phyloP scores from a whole-genome alignment of 495 filamentous ascomycete genomes.

The Daldinia caldariorum region DNA sequence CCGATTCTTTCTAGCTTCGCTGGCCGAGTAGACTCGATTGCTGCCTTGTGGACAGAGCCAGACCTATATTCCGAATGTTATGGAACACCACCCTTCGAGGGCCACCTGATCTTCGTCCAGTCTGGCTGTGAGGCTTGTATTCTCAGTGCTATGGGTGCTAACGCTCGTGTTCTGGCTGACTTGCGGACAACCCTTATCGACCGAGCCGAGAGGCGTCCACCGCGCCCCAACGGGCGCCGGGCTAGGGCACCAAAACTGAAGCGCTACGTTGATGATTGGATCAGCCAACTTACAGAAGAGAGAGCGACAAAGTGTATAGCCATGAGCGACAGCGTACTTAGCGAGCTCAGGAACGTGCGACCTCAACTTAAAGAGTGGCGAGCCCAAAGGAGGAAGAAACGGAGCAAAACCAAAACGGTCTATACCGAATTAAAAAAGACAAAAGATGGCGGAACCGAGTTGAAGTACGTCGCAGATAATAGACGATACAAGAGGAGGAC shows the following conservation, averaged over 20 bases:
- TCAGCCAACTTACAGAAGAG: constrained; percentile 35
- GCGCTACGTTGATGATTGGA: constrained; percentile 56
- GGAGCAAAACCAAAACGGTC: neutral
- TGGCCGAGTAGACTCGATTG: constrained; percentile 47
- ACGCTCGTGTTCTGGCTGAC: constrained; percentile 47
- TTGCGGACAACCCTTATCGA: constrained; percentile 51
- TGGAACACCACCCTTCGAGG: constrained; percentile 38
- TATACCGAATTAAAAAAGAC: constrained; percentile 36
- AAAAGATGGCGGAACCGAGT: neutral
- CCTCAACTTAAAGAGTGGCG: constrained; percentile 38
- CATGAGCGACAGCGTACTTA: constrained; percentile 33
- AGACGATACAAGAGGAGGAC: constrained; percentile 27
- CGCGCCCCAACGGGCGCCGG: neutral
- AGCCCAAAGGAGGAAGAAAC: constrained; percentile 22
- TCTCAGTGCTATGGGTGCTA: constrained; percentile 54
- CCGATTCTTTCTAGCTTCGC: constrained; percentile 44
- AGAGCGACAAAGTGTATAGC: constrained; percentile 29
- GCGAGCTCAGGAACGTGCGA: constrained; percentile 25
- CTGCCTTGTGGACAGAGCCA: constrained; percentile 49
- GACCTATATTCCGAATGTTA: constrained; percentile 46
- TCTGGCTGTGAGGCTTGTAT: constrained; percentile 60
- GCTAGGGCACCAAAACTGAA: constrained; percentile 44
- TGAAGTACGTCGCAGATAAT: neutral
- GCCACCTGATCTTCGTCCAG: constrained; percentile 41
- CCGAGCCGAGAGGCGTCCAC: constrained; percentile 40